A percentile compares a stretch with the other conserved stretches of the same genome.
Evolutionary conservation across 208 protist species (phyloP).

Genomic region (Trypanosoma brucei): DNA sequence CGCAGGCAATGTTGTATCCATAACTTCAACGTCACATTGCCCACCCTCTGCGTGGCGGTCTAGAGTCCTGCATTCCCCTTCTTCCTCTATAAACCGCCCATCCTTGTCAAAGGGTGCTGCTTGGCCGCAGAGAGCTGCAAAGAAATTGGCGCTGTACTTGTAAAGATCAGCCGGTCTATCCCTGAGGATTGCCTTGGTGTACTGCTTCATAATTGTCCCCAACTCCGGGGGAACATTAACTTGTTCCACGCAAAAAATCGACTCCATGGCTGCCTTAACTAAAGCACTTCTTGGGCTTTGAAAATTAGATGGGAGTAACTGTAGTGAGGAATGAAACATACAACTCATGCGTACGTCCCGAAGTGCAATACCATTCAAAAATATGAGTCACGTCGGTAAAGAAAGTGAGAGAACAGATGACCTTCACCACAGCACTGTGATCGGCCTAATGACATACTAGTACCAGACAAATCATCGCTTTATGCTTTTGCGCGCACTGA

Average conservation of each 20-base stretch:
- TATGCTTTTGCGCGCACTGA: too few species aligned
- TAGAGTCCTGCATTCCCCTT: conserved; percentile 2
- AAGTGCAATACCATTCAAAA: too few species aligned
- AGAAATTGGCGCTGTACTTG: conserved; percentile 93
- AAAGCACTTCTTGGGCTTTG: neutral
- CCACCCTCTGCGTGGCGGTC: conserved; percentile 9
- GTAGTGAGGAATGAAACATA: conserved; percentile 25
- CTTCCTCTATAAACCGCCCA: conserved; percentile 51
- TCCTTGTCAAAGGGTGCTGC: conserved; percentile 71
- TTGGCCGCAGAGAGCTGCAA: conserved; percentile 76
- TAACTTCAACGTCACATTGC: conserved; percentile 15
- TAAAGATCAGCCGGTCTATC: conserved; percentile 80
- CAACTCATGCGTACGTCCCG: neutral
- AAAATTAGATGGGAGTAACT: neutral
- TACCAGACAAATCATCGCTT: too few species aligned
- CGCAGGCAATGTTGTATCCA: conserved; percentile 5
- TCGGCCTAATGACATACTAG: too few species aligned
- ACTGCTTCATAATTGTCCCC: conserved; percentile 90
- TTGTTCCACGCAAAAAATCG: conserved; percentile 88
- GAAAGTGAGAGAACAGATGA: too few species aligned
- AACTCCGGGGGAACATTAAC: conserved; percentile 85
- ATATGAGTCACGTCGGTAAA: too few species aligned
- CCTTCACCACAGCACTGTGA: too few species aligned
- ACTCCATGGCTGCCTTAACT: conserved; percentile 45
- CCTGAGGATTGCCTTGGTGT: conserved; percentile 87